Conservation (phyloP, 2,329 filamentous ascomycete species). For the Coniosporium tulheliwenetii region DNA sequence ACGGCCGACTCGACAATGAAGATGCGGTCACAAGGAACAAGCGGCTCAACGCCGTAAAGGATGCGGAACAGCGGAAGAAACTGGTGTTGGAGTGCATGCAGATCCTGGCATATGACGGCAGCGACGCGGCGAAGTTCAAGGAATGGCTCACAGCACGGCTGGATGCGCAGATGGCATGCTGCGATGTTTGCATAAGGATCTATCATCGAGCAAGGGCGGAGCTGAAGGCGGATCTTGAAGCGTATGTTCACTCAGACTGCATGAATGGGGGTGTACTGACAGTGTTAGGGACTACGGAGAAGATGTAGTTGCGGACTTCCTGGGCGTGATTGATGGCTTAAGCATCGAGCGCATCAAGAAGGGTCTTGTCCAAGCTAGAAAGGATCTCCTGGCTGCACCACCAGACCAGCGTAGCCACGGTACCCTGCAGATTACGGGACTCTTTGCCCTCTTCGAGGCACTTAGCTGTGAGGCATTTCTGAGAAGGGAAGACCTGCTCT, state of each 20-base stretch:
- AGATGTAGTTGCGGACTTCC: constrained; percentile 27
- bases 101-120: constrained; percentile 32
- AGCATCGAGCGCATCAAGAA: constrained; percentile 26
- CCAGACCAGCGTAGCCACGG: constrained; percentile 33
- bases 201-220: constrained; percentile 28
- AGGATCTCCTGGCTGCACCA: constrained; percentile 26
- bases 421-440: constrained; percentile 40
- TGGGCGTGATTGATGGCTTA: constrained; percentile 27
- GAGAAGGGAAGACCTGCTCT: constrained; percentile 34
- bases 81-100: constrained; percentile 24
- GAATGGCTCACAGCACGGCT: constrained; percentile 23
- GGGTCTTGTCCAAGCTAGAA: constrained; percentile 25
- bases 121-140: constrained; percentile 27
- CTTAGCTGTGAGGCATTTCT: constrained; percentile 74
- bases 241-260: constrained; percentile 6
- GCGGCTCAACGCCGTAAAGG: constrained; percentile 16
- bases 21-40: constrained; percentile 9
- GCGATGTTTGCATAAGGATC: constrained; percentile 33
- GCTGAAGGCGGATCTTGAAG: constrained; percentile 23
- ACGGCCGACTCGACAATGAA: constrained; percentile 5
- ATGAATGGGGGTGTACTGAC: constrained; percentile 5
- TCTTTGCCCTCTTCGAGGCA: constrained; percentile 75
- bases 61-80: constrained; percentile 23
- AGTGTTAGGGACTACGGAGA: constrained; percentile 20
- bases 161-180: constrained; percentile 25